Evolutionary conservation across 305 asterid species (phyloP).

Genomic region (Euphrasia arctica): DNA sequence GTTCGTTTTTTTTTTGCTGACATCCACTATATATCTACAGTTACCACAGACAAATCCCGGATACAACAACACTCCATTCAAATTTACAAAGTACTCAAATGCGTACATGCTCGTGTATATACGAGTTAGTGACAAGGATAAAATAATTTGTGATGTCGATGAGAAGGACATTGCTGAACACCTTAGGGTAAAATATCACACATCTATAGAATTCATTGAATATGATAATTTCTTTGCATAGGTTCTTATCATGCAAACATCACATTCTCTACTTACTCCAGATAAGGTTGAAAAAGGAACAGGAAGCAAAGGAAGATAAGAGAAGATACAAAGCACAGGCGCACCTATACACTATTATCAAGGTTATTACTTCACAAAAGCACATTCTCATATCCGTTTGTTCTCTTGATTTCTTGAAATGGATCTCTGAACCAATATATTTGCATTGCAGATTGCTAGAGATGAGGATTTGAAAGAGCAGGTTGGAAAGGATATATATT

Average conservation of each 20-base stretch:
- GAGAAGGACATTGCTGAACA: slow-evolving; percentile 98
- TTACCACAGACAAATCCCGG: slow-evolving; percentile 98
- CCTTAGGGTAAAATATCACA: slow-evolving; percentile 55
- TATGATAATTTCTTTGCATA: slow-evolving; percentile 15
- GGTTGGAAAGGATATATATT: slow-evolving; percentile 86
- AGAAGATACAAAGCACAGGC: slow-evolving; percentile 91
- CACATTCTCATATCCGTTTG: slow-evolving; percentile 12
- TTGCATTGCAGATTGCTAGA: slow-evolving; percentile 70
- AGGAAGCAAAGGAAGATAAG: slow-evolving; percentile 70
- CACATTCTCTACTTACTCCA: slow-evolving; percentile 34
- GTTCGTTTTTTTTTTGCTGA: slow-evolving; percentile 28
- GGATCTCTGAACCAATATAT: slow-evolving; percentile 26
- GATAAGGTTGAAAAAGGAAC: slow-evolving; percentile 65
- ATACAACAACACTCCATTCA: slow-evolving; percentile 87
- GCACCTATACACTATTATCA: slow-evolving; percentile 89
- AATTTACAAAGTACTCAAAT: slow-evolving; percentile 92
- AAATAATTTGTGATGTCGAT: slow-evolving; percentile 89
- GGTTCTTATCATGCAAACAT: slow-evolving; percentile 9
- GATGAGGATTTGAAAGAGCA: slow-evolving; percentile 90
- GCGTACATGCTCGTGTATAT: slow-evolving; percentile 99
- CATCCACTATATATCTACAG: slow-evolving; percentile 42
- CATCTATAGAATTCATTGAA: slow-evolving; percentile 15
- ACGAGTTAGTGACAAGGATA: slow-evolving; percentile 92
- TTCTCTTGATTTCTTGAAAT: slow-evolving; percentile 24
- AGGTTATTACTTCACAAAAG: slow-evolving; percentile 45